Evolutionary conservation across 495 filamentous ascomycete species (phyloP).

Genomic region (Penicillium cataractarum): DNA sequence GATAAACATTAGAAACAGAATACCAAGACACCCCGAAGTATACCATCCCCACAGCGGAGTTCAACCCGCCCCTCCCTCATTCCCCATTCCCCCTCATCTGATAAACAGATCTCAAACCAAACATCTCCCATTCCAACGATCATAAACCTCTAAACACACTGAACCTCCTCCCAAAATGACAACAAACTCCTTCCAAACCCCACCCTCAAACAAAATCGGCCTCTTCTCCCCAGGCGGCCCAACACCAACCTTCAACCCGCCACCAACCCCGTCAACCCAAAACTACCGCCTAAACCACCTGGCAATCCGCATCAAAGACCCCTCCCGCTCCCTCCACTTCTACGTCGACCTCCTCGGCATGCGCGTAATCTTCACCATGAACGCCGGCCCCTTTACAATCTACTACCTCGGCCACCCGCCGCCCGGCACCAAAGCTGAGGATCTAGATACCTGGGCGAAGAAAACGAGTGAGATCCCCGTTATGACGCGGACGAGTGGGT

Average conservation of each 20-base stretch:
- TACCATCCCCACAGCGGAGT: neutral
- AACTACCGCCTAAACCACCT: slow-evolving; percentile 52
- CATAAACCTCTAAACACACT: neutral
- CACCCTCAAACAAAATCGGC: slow-evolving; percentile 27
- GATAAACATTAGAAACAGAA: no score
- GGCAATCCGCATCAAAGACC: slow-evolving; percentile 45
- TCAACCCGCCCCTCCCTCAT: neutral
- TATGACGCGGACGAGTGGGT: slow-evolving; percentile 34
- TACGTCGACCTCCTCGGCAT: slow-evolving; percentile 53
- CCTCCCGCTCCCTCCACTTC: slow-evolving; percentile 44
- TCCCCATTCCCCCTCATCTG: neutral
- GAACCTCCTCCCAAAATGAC: slow-evolving; percentile 1
- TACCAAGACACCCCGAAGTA: neutral
- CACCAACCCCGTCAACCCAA: slow-evolving; percentile 35
- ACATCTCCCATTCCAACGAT: neutral
- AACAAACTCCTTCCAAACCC: slow-evolving; percentile 14
- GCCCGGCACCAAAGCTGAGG: slow-evolving; percentile 23
- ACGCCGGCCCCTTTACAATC: slow-evolving; percentile 47
- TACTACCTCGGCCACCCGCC: slow-evolving; percentile 49
- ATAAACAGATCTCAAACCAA: neutral
- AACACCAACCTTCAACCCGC: slow-evolving; percentile 33
- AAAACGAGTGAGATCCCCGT: slow-evolving; percentile 28
- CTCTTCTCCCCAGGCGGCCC: slow-evolving; percentile 36
- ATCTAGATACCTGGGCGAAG: slow-evolving; percentile 32
- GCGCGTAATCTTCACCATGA: slow-evolving; percentile 52